These are phyloP conservation scores for Monarda citriodora DNA, from an alignment of 305 asterid genomes.

Conservation along the genomic window DNA sequence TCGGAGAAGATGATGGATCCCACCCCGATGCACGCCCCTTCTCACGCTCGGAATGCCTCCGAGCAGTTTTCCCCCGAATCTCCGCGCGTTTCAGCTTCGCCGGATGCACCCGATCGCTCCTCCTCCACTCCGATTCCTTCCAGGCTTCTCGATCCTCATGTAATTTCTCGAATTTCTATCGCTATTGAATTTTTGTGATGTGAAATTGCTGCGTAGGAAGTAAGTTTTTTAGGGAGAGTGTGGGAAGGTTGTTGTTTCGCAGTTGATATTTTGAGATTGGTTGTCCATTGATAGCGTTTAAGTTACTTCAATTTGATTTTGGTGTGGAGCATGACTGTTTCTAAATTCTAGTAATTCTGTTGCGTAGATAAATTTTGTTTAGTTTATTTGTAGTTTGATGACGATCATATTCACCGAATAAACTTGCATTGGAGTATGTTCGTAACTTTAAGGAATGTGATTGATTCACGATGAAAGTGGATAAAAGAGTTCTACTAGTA, in stretches of 20 bases:
- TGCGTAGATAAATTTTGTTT: slow-evolving; percentile 9
- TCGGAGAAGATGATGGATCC: slow-evolving; percentile 62
- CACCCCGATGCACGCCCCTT: slow-evolving; percentile 40
- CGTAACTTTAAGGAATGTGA: background rate
- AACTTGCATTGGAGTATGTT: slow-evolving; percentile 4
- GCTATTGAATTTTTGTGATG: background rate
- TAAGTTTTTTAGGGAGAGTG: background rate
- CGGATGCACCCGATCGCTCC: slow-evolving; percentile 47
- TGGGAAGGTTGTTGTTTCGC: background rate
- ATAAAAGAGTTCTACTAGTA: slow-evolving; percentile 2
- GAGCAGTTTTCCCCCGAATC: slow-evolving; percentile 31
- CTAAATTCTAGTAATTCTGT: background rate
- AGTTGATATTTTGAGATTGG: background rate
- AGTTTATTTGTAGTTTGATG: background rate
- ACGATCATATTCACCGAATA: background rate
- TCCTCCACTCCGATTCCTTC: slow-evolving; percentile 41
- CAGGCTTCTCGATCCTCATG: slow-evolving; percentile 60
- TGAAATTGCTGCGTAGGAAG: slow-evolving; percentile 7
- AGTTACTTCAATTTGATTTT: slow-evolving; percentile 12
- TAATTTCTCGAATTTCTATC: slow-evolving; percentile 13
- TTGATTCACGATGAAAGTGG: background rate
- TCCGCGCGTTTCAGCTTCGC: slow-evolving; percentile 28
- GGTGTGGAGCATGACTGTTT: background rate
- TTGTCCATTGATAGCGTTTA: slow-evolving; percentile 8
- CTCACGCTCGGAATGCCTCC: slow-evolving; percentile 34